phyloP scores from a whole-genome alignment of 768 basidiomycete genomes.

The Saitozyma sp. region DNA sequence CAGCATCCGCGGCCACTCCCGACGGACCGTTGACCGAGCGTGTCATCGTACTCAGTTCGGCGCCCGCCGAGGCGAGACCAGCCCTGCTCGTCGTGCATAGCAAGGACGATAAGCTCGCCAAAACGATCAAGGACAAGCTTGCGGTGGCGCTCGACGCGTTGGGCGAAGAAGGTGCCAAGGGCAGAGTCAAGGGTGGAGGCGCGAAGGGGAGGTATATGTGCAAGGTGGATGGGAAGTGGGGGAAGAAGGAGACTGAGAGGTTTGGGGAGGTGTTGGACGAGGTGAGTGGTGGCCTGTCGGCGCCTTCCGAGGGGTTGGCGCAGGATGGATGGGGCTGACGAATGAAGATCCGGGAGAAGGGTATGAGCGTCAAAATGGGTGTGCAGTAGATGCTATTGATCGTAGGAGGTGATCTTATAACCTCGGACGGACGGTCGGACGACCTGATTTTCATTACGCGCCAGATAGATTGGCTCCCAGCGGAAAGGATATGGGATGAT shows the following conservation, averaged over 20 bases:
- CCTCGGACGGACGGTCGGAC: too few relatives aligned
- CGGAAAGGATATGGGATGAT: too few relatives aligned
- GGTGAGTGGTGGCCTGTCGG: background rate
- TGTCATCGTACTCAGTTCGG: conserved; percentile 25
- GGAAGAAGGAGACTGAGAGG: conserved; percentile 24
- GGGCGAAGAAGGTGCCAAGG: conserved; percentile 13
- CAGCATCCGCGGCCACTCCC: background rate
- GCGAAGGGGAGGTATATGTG: conserved; percentile 50
- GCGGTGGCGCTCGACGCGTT: conserved; percentile 31
- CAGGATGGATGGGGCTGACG: background rate
- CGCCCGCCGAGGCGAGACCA: conserved; percentile 12
- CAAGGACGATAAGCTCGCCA: conserved; percentile 37
- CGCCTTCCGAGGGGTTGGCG: too few relatives aligned
- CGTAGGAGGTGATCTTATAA: too few relatives aligned
- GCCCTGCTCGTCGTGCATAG: conserved; percentile 38
- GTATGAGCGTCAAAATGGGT: too few relatives aligned
- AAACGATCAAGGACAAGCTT: conserved; percentile 34
- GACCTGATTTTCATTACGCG: too few relatives aligned
- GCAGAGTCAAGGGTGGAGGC: conserved; percentile 48
- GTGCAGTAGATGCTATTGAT: too few relatives aligned
- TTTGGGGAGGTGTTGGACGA: conserved; percentile 16
- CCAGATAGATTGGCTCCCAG: too few relatives aligned
- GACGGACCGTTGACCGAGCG: background rate
- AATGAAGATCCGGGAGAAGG: background rate
- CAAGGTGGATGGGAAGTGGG: conserved; percentile 48